Conservation (phyloP, 139 green algal species). For the Chlamydomonas sphaeroides region DNA sequence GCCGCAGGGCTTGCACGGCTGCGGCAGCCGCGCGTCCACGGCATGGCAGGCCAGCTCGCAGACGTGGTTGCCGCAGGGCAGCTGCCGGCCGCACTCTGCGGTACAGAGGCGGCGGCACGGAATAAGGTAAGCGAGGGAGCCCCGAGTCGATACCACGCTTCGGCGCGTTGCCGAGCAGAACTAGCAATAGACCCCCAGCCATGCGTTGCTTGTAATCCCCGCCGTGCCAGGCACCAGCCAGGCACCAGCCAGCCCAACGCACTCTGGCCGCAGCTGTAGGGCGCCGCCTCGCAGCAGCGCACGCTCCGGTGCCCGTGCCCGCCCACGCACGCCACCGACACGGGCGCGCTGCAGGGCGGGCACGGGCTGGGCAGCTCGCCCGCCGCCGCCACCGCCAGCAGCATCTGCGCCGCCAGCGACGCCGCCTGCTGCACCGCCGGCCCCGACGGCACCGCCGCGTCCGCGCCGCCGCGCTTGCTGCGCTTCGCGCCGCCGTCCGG, state of each 20-base stretch:
- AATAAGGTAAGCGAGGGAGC: too few relatives aligned
- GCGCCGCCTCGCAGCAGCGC: slow-evolving; percentile 52
- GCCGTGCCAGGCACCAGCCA: too few relatives aligned
- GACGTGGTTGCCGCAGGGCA: slow-evolving; percentile 77
- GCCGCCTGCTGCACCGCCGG: slow-evolving; percentile 1
- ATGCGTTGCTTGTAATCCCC: too few relatives aligned
- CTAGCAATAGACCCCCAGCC: too few relatives aligned
- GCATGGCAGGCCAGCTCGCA: slow-evolving; percentile 73
- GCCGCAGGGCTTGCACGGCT: slow-evolving; percentile 61
- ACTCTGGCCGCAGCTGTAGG: slow-evolving; percentile 68
- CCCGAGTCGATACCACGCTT: too few relatives aligned
- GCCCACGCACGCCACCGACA: slow-evolving; percentile 66
- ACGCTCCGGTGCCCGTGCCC: slow-evolving; percentile 44
- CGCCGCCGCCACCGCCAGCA: slow-evolving; percentile 27
- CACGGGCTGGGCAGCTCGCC: slow-evolving; percentile 48
- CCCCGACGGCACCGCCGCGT: not conserved
- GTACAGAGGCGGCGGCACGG: too few relatives aligned
- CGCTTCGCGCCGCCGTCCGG: not conserved
- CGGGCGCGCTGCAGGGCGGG: slow-evolving; percentile 60
- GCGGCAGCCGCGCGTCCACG: not conserved
- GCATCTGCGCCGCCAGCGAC: slow-evolving; percentile 21
- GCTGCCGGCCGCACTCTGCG: slow-evolving; percentile 40
- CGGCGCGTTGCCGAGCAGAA: too few relatives aligned
- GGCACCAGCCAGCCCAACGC: too few relatives aligned
- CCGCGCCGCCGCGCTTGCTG: slow-evolving; percentile 1